These are phyloP conservation scores for Monilinia laxa DNA, from an alignment of 2,329 filamentous ascomycete species.

Conservation along the genomic window DNA sequence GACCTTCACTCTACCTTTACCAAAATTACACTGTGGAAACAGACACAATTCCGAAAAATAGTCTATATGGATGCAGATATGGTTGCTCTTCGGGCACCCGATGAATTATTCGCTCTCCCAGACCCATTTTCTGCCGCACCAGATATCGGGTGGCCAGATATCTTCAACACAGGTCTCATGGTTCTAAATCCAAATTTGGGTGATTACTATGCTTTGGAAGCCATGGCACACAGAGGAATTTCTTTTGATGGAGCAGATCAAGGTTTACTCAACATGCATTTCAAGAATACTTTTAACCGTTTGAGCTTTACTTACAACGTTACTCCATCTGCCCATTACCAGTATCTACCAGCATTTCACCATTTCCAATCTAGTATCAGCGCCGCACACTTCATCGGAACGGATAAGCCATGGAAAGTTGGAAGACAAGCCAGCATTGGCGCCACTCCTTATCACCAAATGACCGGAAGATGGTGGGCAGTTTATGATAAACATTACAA, in stretches of 20 bases:
- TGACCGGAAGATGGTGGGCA: slow-evolving; percentile 88
- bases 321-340: slow-evolving; percentile 93
- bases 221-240: slow-evolving; percentile 80
- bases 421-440: slow-evolving; percentile 57
- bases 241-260: slow-evolving; percentile 98
- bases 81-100: slow-evolving; percentile 84
- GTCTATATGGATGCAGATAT: slow-evolving; percentile 95
- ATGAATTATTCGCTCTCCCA: slow-evolving; percentile 78
- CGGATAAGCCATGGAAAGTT: slow-evolving; percentile 82
- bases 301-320: slow-evolving; percentile 96
- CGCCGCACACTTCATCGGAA: slow-evolving; percentile 91
- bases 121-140: slow-evolving; percentile 71
- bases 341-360: slow-evolving; percentile 91
- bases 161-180: slow-evolving; percentile 98
- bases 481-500: slow-evolving; percentile 87
- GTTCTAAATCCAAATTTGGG: slow-evolving; percentile 81
- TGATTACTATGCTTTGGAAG: slow-evolving; percentile 81
- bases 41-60: slow-evolving; percentile 84
- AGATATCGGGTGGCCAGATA: slow-evolving; percentile 96
- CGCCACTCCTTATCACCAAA: slow-evolving; percentile 72
- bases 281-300: slow-evolving; percentile 77
- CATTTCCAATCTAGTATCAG: slow-evolving; percentile 90
- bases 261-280: slow-evolving; percentile 93
- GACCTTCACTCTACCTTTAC: slow-evolving; percentile 93
- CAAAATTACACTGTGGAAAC: slow-evolving; percentile 92